Base-by-base conservation (phyloP, 1,284 basidiomycete species). In the Ustilago curta region DNA sequence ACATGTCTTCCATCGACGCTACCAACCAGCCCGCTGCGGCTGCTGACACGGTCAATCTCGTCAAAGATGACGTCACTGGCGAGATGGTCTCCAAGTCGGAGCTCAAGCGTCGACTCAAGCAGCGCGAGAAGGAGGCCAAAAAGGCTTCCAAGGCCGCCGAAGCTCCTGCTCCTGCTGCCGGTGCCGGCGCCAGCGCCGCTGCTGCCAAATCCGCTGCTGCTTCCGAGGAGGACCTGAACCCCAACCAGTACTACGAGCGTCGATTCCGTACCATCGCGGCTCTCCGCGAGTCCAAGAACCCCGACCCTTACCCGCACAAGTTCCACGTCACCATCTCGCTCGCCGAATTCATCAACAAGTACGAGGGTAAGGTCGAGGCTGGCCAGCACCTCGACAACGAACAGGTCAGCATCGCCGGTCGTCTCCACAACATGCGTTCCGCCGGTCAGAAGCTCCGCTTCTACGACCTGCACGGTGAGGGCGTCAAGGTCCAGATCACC, bases 221-320 rank as follows among this genome's bases (percentile, higher is more conserved):
- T 27, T 67, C 66, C 23, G 80, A 80, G 45, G 77, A 83, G 59
- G 75, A 80, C 35, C 76, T 85, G 29, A 77, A 78, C 52, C 83
- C 83, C 50, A 76, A 81, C 94, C 94, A 97, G 92, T 99, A 97
- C 89, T 96, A 93, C 86, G 95, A 98, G 86, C 88, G 95, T 76
- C 91, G 97, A 78, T 92, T 91, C 51, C 90, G 94, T 63, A 91
- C 93, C 81, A 95, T 99, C 81, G 90, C 91, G 78, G 90, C 91
- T 80, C 89, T 99, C 68, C 91, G 94, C 85, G 89, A 92, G 85
- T 92, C 93, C 50, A 91, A 92, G 85, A 87, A 90, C 32, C 86
- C 85, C 5, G 93, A 96, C 85, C 96, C 97, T 3, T 99, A 99
- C 88, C 96, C 97, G 21, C 97, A 99, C 91, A 99, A 99, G 90